phyloP scores from a whole-genome alignment of 495 filamentous ascomycete genomes.

The Glutinoglossum americanum region DNA sequence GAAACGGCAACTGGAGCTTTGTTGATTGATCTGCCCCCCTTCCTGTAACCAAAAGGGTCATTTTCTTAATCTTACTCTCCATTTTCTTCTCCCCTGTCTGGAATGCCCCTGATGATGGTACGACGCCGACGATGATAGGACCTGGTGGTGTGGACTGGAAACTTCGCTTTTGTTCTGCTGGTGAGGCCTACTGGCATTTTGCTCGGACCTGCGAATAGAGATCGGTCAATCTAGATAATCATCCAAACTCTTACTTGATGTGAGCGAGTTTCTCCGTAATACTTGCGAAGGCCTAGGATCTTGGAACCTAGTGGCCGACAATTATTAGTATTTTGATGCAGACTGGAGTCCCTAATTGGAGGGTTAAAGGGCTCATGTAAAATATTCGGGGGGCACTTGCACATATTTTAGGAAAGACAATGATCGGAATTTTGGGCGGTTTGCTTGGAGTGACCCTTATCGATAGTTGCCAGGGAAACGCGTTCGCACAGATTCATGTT shows the following conservation, averaged over 20 bases:
- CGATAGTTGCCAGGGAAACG: constrained; percentile 1
- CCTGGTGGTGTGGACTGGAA: background rate
- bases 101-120: background rate
- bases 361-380: too few species aligned
- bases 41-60: background rate
- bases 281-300: too few species aligned
- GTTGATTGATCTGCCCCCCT: background rate
- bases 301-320: too few species aligned
- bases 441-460: background rate
- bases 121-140: background rate
- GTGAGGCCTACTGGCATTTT: background rate
- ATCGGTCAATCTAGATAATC: background rate
- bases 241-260: background rate
- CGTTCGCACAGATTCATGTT: background rate
- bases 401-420: too few species aligned
- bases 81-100: background rate
- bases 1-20: background rate
- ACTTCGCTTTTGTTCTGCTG: background rate
- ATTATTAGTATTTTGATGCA: too few species aligned
- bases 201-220: background rate
- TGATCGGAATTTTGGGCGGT: background rate
- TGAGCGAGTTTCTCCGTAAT: background rate
- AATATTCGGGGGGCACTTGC: too few species aligned
- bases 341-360: too few species aligned
- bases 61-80: background rate